phyloP scores from a whole-genome alignment of 306 rosid species.

The Clitoria ternatea region DNA sequence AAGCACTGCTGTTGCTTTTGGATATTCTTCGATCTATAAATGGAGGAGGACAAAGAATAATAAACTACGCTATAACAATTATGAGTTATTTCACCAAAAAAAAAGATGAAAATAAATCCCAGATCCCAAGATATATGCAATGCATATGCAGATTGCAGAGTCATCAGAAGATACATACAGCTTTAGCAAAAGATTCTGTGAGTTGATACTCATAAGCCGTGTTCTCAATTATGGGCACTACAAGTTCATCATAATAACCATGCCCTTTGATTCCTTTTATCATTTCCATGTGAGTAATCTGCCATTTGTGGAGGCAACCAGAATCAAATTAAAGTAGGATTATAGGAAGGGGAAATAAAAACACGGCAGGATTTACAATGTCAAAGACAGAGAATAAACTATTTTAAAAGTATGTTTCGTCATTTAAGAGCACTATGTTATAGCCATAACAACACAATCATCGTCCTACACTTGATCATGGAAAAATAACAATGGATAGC shows the following conservation, averaged over 20 bases:
- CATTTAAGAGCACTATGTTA: slow-evolving; percentile 15
- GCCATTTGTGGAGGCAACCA: slow-evolving; percentile 35
- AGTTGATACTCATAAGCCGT: slow-evolving; percentile 87
- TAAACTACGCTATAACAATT: not conserved
- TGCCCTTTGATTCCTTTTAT: slow-evolving; percentile 98
- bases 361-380: slow-evolving; percentile 15
- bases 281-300: slow-evolving; percentile 99
- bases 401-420: not conserved
- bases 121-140: slow-evolving; percentile 5
- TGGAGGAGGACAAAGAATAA: slow-evolving; percentile 19
- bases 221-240: slow-evolving; percentile 91
- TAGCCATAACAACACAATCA: not conserved
- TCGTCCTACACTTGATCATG: not conserved
- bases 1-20: slow-evolving; percentile 94
- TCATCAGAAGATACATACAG: slow-evolving; percentile 53
- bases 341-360: not conserved
- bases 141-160: slow-evolving; percentile 1
- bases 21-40: slow-evolving; percentile 82
- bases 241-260: slow-evolving; percentile 96
- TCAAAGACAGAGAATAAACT: not conserved
- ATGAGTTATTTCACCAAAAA: not conserved
- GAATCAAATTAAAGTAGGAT: slow-evolving; percentile 17
- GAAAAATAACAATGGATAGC: not conserved
- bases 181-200: slow-evolving; percentile 88
- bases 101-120: not conserved